Evolutionary conservation across 345 rosid genomes (phyloP), one percentile per base, ranked within the genome.

Genomic region (Camelina laxa): DNA sequence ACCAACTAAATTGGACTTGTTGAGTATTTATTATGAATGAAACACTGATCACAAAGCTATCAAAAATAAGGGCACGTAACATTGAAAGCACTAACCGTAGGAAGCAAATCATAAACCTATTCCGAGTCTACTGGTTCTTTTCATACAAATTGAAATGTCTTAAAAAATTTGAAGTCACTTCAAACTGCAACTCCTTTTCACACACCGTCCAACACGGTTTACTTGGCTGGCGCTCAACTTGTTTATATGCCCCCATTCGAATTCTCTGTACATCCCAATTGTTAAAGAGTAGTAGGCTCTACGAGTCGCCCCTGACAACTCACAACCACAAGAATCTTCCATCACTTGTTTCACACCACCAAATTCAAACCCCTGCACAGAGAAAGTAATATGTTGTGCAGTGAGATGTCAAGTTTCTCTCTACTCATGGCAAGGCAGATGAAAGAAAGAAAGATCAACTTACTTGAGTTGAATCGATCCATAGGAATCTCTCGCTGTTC

Each of bases 401-500:
- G 24, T n/a, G 27, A 17, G 64, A 60, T 22, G 9, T n/a, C 21
- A 24, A 38, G 65, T 60, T 39, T 21, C 7, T 58, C 19, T 55
- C 47, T 14, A 30, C 9, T 30, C 20, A 6, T 56, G 60, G 19
- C 5, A 19, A 17, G n/a, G n/a, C 44, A 35, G 8, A n/a, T 58
- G 44, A 59, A 36, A 39, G 30, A 60, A 61, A 41, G 50, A 64
- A 56, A 1, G 65, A 35, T 36, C 2, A 47, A 48, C 97, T 88
- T 87, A 90, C 99, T 87, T 80, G 94, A 74, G 71, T 89, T 82
- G 68, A 80, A 77, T 45, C 94, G 90, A 20, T 92, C 53, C 68
- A 87, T 82, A 31, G 92, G 97, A 54, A 92, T 95, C 78, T 92
- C 98, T 38, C 49, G 85, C 33, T 78, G 81, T 81, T 92, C 97